Base-by-base conservation (phyloP, 163 green algal species). In the Scenedesmus sp. region DNA sequence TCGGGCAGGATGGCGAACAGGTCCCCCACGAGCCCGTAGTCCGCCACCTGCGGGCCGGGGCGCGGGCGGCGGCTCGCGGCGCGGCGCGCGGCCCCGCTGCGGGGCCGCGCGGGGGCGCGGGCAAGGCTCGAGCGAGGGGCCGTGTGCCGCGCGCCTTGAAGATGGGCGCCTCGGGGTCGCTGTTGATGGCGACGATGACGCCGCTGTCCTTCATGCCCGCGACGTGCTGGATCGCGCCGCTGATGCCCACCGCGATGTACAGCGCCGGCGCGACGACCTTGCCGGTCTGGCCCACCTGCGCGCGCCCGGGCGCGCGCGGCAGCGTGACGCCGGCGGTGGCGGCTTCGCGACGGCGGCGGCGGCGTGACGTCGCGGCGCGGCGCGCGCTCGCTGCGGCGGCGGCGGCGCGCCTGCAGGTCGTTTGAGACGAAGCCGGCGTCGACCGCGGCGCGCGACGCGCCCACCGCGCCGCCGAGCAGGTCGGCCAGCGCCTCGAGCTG, bases 211-310 rank as follows among this genome's bases (percentile, higher is more conserved):
- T 96, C 72, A 97, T 98, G 18, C 89, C 89, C 4, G 95, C 95
- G 36, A 98, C 78, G 78, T 99, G 95, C 87, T 99, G 95, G 63
- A 98, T 98, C 26, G 95, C 95, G 2, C 95, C 95, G 26, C 89
- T 96, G 83, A 99, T 98, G 63, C 95, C 95, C 15, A 98, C 66
- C 1, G 93, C 95, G 13, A 99, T 92, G 88, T 99, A 99, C 62
- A 98, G 83, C 47, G 98, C 87, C 1, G 95, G 95, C 0, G 95
- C 93, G 24, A 99, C 93, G 36, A 98, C 90, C 86, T 98, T 98
- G 64, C 95, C 95, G 2, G 95, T 99, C 84, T 99, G 95, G 13
- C 95, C 95, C 6, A 98, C 93, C 92, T 97, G 90, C 54, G 2
- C 24, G 11, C 22, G 15, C 60, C 17, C 31, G 34, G 18, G 39